Base-by-base conservation (phyloP, 768 basidiomycete species). In the Pisolithus microcarpus region DNA sequence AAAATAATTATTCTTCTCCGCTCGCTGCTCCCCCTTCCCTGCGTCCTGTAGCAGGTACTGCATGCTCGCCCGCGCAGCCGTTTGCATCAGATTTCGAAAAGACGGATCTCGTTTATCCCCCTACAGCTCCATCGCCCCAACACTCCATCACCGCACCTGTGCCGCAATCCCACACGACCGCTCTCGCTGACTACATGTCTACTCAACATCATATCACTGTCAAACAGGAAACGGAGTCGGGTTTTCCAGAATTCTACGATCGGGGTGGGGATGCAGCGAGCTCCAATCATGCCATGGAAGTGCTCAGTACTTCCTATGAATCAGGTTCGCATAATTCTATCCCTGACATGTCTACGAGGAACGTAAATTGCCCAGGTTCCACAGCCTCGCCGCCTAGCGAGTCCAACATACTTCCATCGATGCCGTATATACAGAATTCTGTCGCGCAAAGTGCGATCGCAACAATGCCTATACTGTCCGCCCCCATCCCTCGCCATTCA, bases 401-500 rank as follows among this genome's bases (percentile, higher is more conserved):
- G n/a, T 38, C 61, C 1, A 46, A 57, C 2, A 26, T 19, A 31
- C 56, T 1, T n/a, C 59, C 18, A 56, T 67, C n/a, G 58, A 64
- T 67, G 3, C 67, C 61, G 42, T 67, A 65, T 24, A 48, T 26
- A 16, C 59, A 52, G 38, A 56, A 52, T 31, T 54, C 58, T 18
- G 18, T 48, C 19, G 59, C 58, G 38, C 57, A 59, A 18, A 2
- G 52, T 8, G 24, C 65, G 42, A 59, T 65, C 61, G 59, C 45
- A 42, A 26, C 37, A 9, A 38, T 52, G 10, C 63, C 66, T 2
- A 53, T 57, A 19, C 40, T 69, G 19, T 61, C 66, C 23, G 66
- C 66, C 43, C 66, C 66, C 51, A 60, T 67, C 49, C 67, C 66
- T 19, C 61, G 66, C 46, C 66, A 67, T 57, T 65, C 65, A 37